These are phyloP conservation scores for Ophiosphaerella korrae DNA, from an alignment of 2,329 filamentous ascomycete species.

Conservation along the genomic window DNA sequence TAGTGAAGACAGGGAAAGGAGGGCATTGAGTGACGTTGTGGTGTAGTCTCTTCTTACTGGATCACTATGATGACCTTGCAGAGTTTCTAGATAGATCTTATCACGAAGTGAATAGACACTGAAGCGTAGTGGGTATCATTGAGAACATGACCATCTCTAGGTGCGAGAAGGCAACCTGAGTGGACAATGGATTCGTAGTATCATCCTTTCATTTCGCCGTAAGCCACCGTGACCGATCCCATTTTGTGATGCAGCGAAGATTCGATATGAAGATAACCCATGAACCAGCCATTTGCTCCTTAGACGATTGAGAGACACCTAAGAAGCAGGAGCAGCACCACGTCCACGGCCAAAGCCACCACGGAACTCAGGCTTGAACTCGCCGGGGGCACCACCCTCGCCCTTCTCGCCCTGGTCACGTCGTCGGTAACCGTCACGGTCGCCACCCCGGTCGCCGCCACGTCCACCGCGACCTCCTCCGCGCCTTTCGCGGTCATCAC, in stretches of 20 bases:
- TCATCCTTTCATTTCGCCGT: slow-evolving; percentile 47
- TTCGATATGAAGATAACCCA: slow-evolving; percentile 30
- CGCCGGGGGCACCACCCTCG: slow-evolving; percentile 48
- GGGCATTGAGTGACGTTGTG: slow-evolving; percentile 40
- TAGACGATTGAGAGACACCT: slow-evolving; percentile 30
- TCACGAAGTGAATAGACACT: slow-evolving; percentile 18
- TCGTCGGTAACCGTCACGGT: slow-evolving; percentile 83
- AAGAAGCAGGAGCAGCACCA: slow-evolving; percentile 46
- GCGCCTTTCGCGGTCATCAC: slow-evolving; percentile 79
- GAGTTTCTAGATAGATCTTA: neutral
- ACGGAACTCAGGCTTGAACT: slow-evolving; percentile 53
- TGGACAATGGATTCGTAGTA: slow-evolving; percentile 44
- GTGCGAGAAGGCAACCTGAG: slow-evolving; percentile 29
- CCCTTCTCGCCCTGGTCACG: slow-evolving; percentile 68
- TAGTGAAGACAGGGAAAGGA: slow-evolving; percentile 52
- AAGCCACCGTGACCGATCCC: slow-evolving; percentile 39
- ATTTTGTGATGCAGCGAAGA: slow-evolving; percentile 43
- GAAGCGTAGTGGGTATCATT: slow-evolving; percentile 46
- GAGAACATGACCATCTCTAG: slow-evolving; percentile 35
- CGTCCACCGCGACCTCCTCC: slow-evolving; percentile 69
- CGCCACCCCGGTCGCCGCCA: slow-evolving; percentile 67
- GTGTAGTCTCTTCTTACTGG: too few relatives aligned
- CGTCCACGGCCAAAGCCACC: slow-evolving; percentile 50
- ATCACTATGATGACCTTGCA: neutral
- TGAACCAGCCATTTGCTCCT: slow-evolving; percentile 25